Evolutionary conservation across 768 basidiomycete genomes (phyloP).

Genomic region (Trametes sanguinea): DNA sequence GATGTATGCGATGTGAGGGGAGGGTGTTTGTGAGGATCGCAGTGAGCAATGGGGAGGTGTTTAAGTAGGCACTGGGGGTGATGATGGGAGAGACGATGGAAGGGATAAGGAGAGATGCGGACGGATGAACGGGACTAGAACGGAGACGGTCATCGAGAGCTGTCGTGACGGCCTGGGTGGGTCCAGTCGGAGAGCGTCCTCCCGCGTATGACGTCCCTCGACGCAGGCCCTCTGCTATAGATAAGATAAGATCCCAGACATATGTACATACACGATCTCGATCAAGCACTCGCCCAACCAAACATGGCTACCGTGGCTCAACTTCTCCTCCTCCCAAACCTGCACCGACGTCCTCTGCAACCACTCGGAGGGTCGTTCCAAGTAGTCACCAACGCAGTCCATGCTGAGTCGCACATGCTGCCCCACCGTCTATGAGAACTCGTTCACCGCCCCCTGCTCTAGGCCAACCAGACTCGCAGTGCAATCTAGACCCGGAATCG

Average conservation of each 20-base stretch:
- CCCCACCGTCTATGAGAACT: background rate
- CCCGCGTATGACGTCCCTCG: slow-evolving; percentile 1
- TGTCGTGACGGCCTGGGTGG: slow-evolving; percentile 8
- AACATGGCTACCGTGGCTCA: too few relatives aligned
- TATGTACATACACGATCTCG: background rate
- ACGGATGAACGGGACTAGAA: slow-evolving; percentile 1
- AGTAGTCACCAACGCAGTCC: too few relatives aligned
- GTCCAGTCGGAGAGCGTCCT: slow-evolving; percentile 7
- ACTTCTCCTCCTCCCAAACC: too few relatives aligned
- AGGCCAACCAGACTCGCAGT: background rate
- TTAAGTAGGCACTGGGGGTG: slow-evolving; percentile 11
- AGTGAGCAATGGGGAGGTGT: background rate
- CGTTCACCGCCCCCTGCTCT: background rate
- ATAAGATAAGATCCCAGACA: slow-evolving; percentile 17
- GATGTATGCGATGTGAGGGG: background rate
- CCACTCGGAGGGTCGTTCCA: too few relatives aligned
- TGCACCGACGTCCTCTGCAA: too few relatives aligned
- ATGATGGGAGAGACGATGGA: background rate
- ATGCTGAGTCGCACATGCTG: too few relatives aligned
- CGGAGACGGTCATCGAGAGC: slow-evolving; percentile 2
- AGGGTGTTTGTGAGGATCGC: background rate
- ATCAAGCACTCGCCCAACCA: too few relatives aligned
- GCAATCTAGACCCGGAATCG: background rate
- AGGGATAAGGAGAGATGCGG: slow-evolving; percentile 5
- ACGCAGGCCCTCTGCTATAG: background rate